Conservation (phyloP, 2,329 filamentous ascomycete genomes). For the Fusarium multiceps region DNA sequence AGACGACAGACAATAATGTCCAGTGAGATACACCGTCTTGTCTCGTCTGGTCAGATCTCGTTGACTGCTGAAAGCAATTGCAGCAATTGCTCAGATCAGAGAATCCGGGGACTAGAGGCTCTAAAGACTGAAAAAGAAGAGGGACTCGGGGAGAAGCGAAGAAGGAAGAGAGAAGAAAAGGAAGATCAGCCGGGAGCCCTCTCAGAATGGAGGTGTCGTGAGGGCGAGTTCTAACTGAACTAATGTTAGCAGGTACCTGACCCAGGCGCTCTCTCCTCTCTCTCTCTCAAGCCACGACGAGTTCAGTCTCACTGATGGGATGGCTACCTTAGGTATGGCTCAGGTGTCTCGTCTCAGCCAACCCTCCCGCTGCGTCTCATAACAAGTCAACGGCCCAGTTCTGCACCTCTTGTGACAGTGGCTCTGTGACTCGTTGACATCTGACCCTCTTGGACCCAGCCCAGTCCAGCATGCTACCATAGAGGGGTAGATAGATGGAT, state of each 20-base stretch:
- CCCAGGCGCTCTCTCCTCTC: neutral
- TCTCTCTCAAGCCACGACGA: neutral
- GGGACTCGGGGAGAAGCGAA: constrained; percentile 14
- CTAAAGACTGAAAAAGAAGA: constrained; percentile 21
- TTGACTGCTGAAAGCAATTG: constrained; percentile 26
- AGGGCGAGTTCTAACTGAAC: constrained; percentile 18
- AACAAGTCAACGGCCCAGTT: constrained; percentile 20
- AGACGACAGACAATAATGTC: neutral
- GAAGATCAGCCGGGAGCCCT: constrained; percentile 18
- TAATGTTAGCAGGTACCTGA: neutral
- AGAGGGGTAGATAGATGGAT: constrained; percentile 9
- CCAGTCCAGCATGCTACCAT: constrained; percentile 2
- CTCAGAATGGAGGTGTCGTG: constrained; percentile 28
- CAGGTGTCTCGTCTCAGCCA: constrained; percentile 34
- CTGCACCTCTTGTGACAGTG: constrained; percentile 40
- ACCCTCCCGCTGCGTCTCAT: constrained; percentile 28
- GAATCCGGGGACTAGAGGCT: constrained; percentile 22
- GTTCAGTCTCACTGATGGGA: constrained; percentile 1
- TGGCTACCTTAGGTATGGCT: neutral
- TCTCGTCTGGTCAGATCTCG: neutral
- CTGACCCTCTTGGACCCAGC: constrained; percentile 34
- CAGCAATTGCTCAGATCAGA: constrained; percentile 26
- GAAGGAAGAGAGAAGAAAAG: constrained; percentile 22
- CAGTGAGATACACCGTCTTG: neutral
- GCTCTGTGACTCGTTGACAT: constrained; percentile 40